Percentiles rank a stretch among this genome's conserved stretches.
Evolutionary conservation across 2,329 filamentous ascomycete genomes (phyloP).

Genomic region (Aspergillus intermedius): DNA sequence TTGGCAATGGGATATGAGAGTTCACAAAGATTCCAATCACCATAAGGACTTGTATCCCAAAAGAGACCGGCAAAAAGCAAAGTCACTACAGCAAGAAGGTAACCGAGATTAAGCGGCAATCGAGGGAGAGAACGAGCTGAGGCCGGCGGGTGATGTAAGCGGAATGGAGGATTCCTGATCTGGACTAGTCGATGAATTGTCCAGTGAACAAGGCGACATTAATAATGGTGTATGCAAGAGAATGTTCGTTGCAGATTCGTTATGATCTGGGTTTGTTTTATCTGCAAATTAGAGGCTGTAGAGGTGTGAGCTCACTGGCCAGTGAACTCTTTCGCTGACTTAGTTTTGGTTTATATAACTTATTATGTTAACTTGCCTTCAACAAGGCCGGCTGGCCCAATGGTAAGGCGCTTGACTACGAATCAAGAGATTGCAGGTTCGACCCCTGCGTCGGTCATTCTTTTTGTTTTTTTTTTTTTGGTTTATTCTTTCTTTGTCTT

Average conservation of each 20-base stretch:
- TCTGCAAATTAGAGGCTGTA: background rate
- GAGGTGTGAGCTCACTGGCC: no score
- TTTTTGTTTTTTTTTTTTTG: background rate
- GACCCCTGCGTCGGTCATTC: slow-evolving; percentile 34
- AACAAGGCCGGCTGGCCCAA: slow-evolving; percentile 36
- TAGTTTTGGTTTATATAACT: background rate
- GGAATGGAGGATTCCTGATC: background rate
- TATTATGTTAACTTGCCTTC: no score
- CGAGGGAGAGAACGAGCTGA: slow-evolving; percentile 4
- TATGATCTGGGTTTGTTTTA: background rate
- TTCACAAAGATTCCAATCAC: no score
- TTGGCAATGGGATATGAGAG: no score
- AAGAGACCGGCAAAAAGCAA: no score
- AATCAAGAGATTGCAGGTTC: slow-evolving; percentile 48
- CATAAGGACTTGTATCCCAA: no score
- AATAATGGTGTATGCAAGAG: background rate
- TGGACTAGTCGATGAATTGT: background rate
- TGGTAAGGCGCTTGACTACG: slow-evolving; percentile 49
- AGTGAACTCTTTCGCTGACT: no score
- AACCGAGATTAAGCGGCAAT: background rate
- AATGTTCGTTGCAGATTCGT: background rate
- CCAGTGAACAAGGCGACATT: background rate
- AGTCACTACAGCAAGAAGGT: no score
- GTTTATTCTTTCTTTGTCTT: background rate
- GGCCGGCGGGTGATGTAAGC: slow-evolving; percentile 16